Evolutionary conservation across 169 alveolate genomes (phyloP), one percentile per base, ranked within the genome.

Genomic region (Eimeria sp.): DNA sequence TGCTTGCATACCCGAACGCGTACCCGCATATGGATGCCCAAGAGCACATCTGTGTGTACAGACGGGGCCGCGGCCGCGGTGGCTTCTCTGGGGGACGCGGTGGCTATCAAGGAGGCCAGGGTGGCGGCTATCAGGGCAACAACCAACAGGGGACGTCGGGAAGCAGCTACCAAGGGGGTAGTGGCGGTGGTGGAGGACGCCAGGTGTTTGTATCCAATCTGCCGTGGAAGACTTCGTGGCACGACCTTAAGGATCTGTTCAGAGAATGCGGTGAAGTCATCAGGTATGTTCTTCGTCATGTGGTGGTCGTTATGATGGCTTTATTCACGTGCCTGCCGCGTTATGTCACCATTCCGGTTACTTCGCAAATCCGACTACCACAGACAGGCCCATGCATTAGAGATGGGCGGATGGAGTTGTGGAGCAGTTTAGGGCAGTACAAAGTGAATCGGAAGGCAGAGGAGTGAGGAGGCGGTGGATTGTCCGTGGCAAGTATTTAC

Each of bases 211-310:
- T 95, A 18, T 92, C 96, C 54, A 95, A 95, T 51, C 40, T 95
- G 87, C 95, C 97, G 16, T 95, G 97, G 97, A 82, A 92, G 93
- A 95, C 97, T 1, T 92, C 97, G 18, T 95, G 97, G 97, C 97
- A 95, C 16, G 97, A 95, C 11, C 95, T 95, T 27, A 95, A 95
- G 87, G 97, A 95, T 73, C 90, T 95, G 20, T 95, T 95, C 95
- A 82, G 96, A 27, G 96, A 95, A 47, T 95, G 96, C 92, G 97
- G 97, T 3, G 97, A 91, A 9, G 95, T 95, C 73, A 91, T 95
- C 78, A 54, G 96, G 96, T 95, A 49, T 43, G 96, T 47, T 47
- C 45, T 25, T 16, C 86, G 2, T 65, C 27, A 16, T 30, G 40
- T 1, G 86, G 1, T 65, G 49, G 18, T 1, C 43, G 45, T 40